These are phyloP conservation scores for Penicillium sp. DNA, from an alignment of 2,329 filamentous ascomycete genomes.

Conservation along the genomic window DNA sequence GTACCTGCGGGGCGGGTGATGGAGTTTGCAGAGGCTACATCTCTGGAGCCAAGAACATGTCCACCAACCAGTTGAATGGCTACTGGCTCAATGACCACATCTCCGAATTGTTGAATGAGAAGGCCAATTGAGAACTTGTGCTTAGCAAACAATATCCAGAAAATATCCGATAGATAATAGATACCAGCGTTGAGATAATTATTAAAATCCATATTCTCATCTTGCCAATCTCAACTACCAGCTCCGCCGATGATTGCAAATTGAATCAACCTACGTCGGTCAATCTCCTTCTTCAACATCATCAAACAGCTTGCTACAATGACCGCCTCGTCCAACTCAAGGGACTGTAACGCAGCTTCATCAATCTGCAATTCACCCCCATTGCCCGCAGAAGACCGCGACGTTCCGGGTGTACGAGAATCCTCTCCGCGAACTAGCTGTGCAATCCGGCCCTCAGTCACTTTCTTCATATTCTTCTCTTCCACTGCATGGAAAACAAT, in stretches of 20 bases:
- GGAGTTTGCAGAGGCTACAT: conserved; percentile 40
- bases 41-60: conserved; percentile 41
- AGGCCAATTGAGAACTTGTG: neutral
- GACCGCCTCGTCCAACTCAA: conserved; percentile 47
- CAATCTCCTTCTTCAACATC: conserved; percentile 66
- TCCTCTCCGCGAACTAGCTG: conserved; percentile 41
- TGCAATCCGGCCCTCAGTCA: conserved; percentile 33
- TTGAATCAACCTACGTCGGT: conserved; percentile 56
- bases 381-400: conserved; percentile 40
- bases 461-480: neutral
- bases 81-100: conserved; percentile 49
- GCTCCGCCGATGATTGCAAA: conserved; percentile 42
- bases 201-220: neutral
- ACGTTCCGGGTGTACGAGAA: conserved; percentile 41
- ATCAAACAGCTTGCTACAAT: conserved; percentile 57
- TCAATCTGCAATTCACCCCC: conserved; percentile 54
- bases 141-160: neutral
- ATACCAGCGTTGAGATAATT: conserved; percentile 3
- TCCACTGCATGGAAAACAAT: conserved; percentile 26
- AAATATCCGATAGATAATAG: conserved; percentile 1
- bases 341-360: conserved; percentile 31
- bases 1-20: conserved; percentile 40
- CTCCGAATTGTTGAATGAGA: conserved; percentile 27
- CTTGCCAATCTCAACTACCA: conserved; percentile 2
- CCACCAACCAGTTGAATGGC: conserved; percentile 28